Evolutionary conservation across 306 rosid genomes (phyloP).

Genomic region (Albizia julibrissin): DNA sequence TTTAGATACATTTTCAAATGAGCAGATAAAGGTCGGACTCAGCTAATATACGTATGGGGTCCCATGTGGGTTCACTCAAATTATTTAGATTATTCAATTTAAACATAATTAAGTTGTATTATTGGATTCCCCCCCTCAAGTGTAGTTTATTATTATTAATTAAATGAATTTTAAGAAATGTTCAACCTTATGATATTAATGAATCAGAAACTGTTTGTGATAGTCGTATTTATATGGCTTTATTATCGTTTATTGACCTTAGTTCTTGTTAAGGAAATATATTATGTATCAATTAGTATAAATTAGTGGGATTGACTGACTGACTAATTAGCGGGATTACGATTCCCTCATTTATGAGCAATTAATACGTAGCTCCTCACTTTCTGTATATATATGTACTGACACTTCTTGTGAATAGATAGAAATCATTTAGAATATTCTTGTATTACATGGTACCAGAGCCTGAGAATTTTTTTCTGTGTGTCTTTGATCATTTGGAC

Average conservation of each 20-base stretch:
- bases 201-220: background rate
- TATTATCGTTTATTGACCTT: background rate
- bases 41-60: background rate
- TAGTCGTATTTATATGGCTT: background rate
- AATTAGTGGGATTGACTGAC: too few species aligned
- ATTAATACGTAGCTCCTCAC: too few species aligned
- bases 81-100: background rate
- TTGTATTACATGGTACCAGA: too few species aligned
- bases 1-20: background rate
- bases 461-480: too few species aligned
- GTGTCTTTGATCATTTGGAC: too few species aligned
- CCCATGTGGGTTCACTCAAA: background rate
- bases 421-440: too few species aligned
- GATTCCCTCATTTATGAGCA: too few species aligned
- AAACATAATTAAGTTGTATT: background rate
- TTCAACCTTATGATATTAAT: background rate
- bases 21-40: background rate
- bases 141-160: background rate
- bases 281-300: too few species aligned
- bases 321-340: too few species aligned
- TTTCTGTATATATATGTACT: too few species aligned
- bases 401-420: too few species aligned
- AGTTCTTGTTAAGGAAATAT: too few species aligned
- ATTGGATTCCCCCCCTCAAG: background rate
- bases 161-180: background rate